Base-by-base conservation (phyloP, 2,329 filamentous ascomycete species). In the Colletotrichum lentis region DNA sequence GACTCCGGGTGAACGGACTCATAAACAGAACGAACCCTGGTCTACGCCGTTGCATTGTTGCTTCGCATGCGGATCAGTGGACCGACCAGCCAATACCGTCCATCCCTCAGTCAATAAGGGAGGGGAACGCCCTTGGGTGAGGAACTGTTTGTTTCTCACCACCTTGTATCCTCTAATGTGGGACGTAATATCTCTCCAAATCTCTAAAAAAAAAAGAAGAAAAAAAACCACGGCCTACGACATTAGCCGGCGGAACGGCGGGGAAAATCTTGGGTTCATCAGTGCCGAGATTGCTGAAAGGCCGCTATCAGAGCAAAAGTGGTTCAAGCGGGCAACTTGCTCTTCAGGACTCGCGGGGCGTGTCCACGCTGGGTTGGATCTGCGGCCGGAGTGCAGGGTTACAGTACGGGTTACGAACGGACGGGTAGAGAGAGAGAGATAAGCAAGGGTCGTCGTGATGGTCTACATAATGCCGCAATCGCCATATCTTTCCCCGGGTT, bases 131-230 rank as follows among this genome's bases (percentile, higher is more conserved):
- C n/a, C 18, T 18, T 5, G 27, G 24, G 44, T 22, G 62, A 56
- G 65, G 61, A 62, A 35, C 39, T 22, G 61, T 24, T 49, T 22
- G 6, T n/a, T n/a, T n/a, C n/a, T 31, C 27, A 31, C 27, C 14
- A 27, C 37, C 22, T 10, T 24, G 41, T 8, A 7, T 43, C 20
- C 27, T 55, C n/a, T 49, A 22, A 59, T 55, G 27, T 46, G 65
- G 49, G 61, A 68, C 65, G 65, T 68, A 65, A 68, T 55, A 69
- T 68, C 46, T 64, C n/a, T 59, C 31, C 44, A 24, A 59, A 49
- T 49, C 56, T 24, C 27, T 43, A 59, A 49, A 12, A 31, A 2
- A 31, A 31, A 31, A n/a, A n/a, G n/a, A n/a, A n/a, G n/a, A n/a
- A n/a, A 12, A 31, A 2, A 31, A 31, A 31, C 27, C 27, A 31